phyloP scores from a whole-genome alignment of 164 flowering plant genomes.

The Macadamia tetraphylla region DNA sequence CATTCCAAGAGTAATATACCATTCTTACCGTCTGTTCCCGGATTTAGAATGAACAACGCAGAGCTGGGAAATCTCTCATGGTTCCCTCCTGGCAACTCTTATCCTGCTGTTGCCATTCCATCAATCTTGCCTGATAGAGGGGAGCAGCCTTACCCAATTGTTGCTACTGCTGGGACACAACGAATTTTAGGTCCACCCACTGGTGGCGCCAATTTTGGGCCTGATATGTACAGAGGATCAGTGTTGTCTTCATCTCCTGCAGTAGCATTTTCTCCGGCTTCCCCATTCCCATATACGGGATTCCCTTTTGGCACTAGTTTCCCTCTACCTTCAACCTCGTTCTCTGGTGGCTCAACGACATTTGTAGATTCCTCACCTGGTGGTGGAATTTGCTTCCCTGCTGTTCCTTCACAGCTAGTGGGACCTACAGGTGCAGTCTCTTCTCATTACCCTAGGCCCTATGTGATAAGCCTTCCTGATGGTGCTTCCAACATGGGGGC shows the following conservation, averaged over 20 bases:
- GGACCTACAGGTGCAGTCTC: constrained; percentile 47
- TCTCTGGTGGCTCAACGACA: constrained; percentile 51
- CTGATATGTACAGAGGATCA: constrained; percentile 63
- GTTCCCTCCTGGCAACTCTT: constrained; percentile 54
- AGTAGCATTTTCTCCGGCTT: constrained; percentile 37
- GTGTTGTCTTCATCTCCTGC: constrained; percentile 81
- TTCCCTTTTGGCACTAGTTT: constrained; percentile 63
- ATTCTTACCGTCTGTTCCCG: constrained; percentile 32
- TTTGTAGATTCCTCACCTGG: constrained; percentile 57
- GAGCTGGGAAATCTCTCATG: constrained; percentile 50
- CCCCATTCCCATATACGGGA: constrained; percentile 55
- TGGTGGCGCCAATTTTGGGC: constrained; percentile 39
- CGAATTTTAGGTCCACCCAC: constrained; percentile 47
- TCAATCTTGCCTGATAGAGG: constrained; percentile 63
- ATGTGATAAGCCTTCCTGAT: constrained; percentile 49
- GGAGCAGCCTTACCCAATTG: constrained; percentile 49
- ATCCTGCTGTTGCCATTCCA: constrained; percentile 49
- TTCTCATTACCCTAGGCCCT: constrained; percentile 61
- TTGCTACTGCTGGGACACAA: constrained; percentile 45
- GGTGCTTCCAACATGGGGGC: constrained; percentile 25
- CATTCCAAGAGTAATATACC: constrained; percentile 28
- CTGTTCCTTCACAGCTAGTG: constrained; percentile 18
- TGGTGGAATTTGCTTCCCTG: constrained; percentile 27
- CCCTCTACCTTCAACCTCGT: constrained; percentile 57
- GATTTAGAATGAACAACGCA: constrained; percentile 43